Evolutionary conservation across 1,284 basidiomycete species (phyloP).

Genomic region (Vanrija pseudolonga): DNA sequence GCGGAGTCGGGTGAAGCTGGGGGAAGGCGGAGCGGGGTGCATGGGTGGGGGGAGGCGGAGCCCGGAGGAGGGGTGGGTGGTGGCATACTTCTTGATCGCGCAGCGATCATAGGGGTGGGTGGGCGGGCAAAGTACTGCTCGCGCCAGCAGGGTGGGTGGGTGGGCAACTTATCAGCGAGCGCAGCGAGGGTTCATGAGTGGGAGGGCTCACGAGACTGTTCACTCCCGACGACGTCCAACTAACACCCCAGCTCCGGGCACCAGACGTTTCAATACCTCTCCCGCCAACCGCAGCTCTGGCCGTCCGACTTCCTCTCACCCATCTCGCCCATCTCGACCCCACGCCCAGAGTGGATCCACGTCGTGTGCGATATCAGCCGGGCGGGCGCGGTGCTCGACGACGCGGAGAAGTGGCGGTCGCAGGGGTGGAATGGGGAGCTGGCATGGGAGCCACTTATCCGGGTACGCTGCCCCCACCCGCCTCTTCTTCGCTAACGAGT

Average conservation of each 20-base stretch:
- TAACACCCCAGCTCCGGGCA: slow-evolving; percentile 31
- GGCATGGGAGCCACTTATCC: slow-evolving; percentile 73
- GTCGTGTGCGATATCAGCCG: slow-evolving; percentile 79
- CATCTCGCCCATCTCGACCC: slow-evolving; percentile 53
- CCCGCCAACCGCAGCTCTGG: slow-evolving; percentile 66
- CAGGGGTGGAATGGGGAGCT: slow-evolving; percentile 61
- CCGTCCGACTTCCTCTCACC: slow-evolving; percentile 60
- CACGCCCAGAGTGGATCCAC: slow-evolving; percentile 61
- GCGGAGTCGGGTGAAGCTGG: not conserved
- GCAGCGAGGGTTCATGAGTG: too few species aligned
- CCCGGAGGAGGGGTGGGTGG: too few species aligned
- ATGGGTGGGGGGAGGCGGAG: too few species aligned
- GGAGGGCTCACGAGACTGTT: not conserved
- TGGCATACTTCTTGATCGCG: too few species aligned
- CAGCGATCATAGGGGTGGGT: too few species aligned
- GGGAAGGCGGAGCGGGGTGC: too few species aligned
- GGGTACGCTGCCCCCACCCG: not conserved
- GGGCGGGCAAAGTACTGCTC: too few species aligned
- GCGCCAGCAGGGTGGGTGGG: too few species aligned
- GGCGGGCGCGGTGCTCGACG: slow-evolving; percentile 63
- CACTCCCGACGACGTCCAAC: not conserved
- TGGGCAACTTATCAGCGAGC: too few species aligned
- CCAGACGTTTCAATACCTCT: slow-evolving; percentile 75
- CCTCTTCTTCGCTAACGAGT: not conserved
- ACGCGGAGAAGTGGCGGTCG: slow-evolving; percentile 54